phyloP scores from a whole-genome alignment of 2,329 filamentous ascomycete species.

The Spiromastix sp. region DNA sequence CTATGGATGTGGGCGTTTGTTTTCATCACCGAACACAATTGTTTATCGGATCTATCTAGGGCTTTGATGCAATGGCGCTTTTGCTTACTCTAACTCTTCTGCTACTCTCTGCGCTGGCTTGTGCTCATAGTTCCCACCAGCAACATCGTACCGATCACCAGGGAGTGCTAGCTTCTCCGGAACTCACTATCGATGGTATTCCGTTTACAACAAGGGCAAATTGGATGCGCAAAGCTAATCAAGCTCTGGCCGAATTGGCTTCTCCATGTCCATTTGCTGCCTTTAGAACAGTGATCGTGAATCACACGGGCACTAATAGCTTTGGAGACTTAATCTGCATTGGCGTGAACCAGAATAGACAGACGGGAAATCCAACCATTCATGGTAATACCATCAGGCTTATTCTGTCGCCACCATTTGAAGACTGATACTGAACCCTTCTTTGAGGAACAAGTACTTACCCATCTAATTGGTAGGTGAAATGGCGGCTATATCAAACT shows the following conservation, averaged over 20 bases:
- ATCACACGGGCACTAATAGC: conserved; percentile 36
- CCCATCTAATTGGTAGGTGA: conserved; percentile 32
- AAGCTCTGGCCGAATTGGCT: conserved; percentile 33
- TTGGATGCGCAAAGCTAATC: conserved; percentile 45
- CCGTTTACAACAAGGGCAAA: conserved; percentile 32
- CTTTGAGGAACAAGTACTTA: no score
- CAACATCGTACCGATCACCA: background rate
- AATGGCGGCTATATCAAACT: conserved; percentile 46
- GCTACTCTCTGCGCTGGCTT: background rate
- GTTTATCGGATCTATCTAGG: background rate
- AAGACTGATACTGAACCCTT: no score
- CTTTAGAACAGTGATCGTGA: conserved; percentile 46
- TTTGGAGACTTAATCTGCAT: conserved; percentile 33
- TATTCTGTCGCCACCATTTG: background rate
- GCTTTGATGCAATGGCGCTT: background rate
- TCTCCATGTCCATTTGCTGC: conserved; percentile 43
- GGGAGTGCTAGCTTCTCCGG: conserved; percentile 6
- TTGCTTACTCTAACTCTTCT: background rate
- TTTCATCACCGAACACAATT: background rate
- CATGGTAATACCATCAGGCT: conserved; percentile 31
- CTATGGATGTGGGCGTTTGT: no score
- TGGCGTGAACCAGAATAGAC: conserved; percentile 37
- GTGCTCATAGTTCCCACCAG: background rate
- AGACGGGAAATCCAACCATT: conserved; percentile 42
- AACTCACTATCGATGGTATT: conserved; percentile 22